phyloP scores from a whole-genome alignment of 345 rosid genomes.

The Melastoma malabathricum region DNA sequence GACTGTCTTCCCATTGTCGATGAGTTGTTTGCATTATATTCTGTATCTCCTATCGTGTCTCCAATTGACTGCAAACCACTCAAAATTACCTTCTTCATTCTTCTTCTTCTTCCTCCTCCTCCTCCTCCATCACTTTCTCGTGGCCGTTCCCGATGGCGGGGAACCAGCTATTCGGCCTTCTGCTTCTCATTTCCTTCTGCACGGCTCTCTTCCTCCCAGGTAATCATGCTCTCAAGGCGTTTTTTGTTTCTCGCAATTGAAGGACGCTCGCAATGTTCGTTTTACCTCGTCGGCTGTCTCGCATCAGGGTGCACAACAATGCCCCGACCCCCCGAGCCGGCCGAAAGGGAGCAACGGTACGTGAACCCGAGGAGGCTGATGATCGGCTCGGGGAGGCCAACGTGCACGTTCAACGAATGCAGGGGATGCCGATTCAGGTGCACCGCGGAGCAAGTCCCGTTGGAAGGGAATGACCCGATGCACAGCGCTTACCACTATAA shows the following conservation, averaged over 20 bases:
- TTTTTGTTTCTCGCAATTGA: too few species aligned
- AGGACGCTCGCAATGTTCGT: too few species aligned
- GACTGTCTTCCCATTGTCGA: constrained; percentile 1
- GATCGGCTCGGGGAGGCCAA: constrained; percentile 93
- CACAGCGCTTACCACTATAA: constrained; percentile 81
- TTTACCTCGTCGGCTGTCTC: too few species aligned
- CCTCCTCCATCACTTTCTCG: background rate
- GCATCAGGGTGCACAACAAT: too few species aligned
- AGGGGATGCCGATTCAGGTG: constrained; percentile 91
- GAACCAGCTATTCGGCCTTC: constrained; percentile 1
- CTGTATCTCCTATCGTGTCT: constrained; percentile 8
- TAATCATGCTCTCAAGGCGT: too few species aligned
- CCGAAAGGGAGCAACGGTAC: background rate
- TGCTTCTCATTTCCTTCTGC: too few species aligned
- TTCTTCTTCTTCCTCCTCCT: background rate
- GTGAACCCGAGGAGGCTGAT: constrained; percentile 42
- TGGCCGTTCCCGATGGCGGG: background rate
- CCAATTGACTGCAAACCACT: constrained; percentile 4
- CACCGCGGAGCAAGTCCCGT: constrained; percentile 91
- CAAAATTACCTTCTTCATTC: background rate
- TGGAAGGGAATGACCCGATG: constrained; percentile 87
- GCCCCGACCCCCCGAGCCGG: too few species aligned
- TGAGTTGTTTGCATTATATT: constrained; percentile 1
- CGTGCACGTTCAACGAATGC: constrained; percentile 83
- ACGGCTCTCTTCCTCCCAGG: too few species aligned